Base-by-base conservation (phyloP, 257 asterid species). In the Solanum piurae region DNA sequence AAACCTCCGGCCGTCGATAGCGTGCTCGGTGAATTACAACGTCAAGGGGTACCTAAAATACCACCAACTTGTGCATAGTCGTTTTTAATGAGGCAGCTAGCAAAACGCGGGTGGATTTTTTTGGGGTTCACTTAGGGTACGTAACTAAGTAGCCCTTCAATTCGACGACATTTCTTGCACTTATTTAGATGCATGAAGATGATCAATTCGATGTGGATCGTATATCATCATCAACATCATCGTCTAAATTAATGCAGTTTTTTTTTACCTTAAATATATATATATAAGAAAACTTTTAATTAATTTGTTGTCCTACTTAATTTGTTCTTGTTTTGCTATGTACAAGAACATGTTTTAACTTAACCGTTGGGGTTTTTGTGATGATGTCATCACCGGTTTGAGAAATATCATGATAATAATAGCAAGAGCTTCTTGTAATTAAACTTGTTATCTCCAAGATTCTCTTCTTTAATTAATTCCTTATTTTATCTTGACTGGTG, bases 11-110 rank as follows among this genome's bases (percentile, higher is more conserved):
- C 97, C 0, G 89, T 87, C 2, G 98, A 95, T 52, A 73, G 98
- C 13, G 98, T 96, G 44, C 40, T 95, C 95, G 95, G 90, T 89
- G 99, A 95, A 88, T 93, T 96, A 46, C 98, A 95, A 77, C 95
- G 92, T 9, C 98, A 94, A 90, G 99, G 99, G 33, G 86, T 96
- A 76, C 90, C 99, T 1, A 96, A 92, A 87, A 88, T 96, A 86
- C 98, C 99, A 36, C 98, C 98, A 18, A 86, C 92, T 66, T 89
- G 93, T 88, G 93, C 92, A 84, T 91, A 86, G 86, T 31, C 42
- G 13, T 71, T 71, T 13, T 34, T 33, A 20, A 20, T 29, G 42
- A 5, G 55, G 49, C 37, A 80, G 42, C 68, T 80, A 80, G 66
- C 85, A 49, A 80, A 27, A 1, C 76, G 7, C 2, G 2, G 16